Base-by-base conservation (phyloP, 2,329 filamentous ascomycete genomes). In the Aspergillus pseudoviridinutans region DNA sequence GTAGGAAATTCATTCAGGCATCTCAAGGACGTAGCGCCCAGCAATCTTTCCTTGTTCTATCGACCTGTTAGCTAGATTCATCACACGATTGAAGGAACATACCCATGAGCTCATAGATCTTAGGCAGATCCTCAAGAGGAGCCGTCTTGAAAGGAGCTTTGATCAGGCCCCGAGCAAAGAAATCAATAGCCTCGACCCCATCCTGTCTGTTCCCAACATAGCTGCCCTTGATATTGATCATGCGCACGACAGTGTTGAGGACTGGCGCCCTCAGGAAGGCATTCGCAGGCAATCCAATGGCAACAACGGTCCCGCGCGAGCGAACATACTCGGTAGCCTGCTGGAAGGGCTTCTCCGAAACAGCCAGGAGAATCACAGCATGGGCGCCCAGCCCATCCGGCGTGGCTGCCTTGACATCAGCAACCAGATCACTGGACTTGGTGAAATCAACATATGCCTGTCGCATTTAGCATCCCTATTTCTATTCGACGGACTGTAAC, bases 121-220 rank as follows among this genome's bases (percentile, higher is more conserved):
- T 82, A 65, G 87, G 83, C 60, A 96, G 81, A 78, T 96, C 82
- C 67, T 85, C 88, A 57, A 96, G 81, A 24, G 91, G 91, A 51
- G 91, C 85, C 3, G 84, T 82, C 86, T 96, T 93, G 84, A 83
- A 92, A 8, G 92, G 92, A 10, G 87, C 86, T 74, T 90, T 88
- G 81, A 96, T 91, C 62, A 93, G 5, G 12, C 92, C 93, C 20
- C 89, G 83, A 56, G 83, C 79, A 81, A 85, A 96, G 80, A 97
- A 96, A 65, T 96, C 92, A 61, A 97, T 82, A 3, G 92, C 92
- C 80, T 97, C 93, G 53, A 87, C 84, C 0, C 87, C 88, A 73
- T 97, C 92, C 71, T 88, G 86, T 66, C 92, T 84, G 81, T 95
- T 97, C 56, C 93, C 93, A 64, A 97, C 92, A 73, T 96, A 96